Evolutionary conservation across 257 asterid genomes (phyloP).

Genomic region (Thymus mandschuricus): DNA sequence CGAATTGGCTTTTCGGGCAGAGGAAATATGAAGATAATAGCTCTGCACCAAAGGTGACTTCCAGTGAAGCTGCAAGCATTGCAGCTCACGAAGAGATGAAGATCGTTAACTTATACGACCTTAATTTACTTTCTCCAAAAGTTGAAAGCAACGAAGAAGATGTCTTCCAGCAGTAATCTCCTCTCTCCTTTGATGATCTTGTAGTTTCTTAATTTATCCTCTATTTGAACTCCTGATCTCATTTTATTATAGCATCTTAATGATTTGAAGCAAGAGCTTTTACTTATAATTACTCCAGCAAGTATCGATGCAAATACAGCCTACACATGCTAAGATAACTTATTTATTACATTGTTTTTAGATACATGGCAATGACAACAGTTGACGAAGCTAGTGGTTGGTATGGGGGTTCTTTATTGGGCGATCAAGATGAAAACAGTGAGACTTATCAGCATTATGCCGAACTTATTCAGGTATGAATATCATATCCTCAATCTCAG

Average conservation of each 20-base stretch:
- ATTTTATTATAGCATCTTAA: neutral
- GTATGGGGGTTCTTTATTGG: constrained; percentile 94
- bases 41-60: constrained; percentile 52
- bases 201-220: neutral
- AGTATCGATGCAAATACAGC: neutral
- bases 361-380: constrained; percentile 86
- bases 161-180: constrained; percentile 70
- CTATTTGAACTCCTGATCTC: neutral
- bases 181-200: constrained; percentile 17
- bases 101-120: constrained; percentile 57
- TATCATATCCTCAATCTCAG: constrained; percentile 1
- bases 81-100: constrained; percentile 52
- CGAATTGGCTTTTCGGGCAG: constrained; percentile 98
- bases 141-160: constrained; percentile 79
- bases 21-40: constrained; percentile 74
- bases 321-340: neutral
- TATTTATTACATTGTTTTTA: constrained; percentile 31
- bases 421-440: constrained; percentile 87
- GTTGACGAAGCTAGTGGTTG: constrained; percentile 87
- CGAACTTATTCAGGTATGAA: constrained; percentile 80
- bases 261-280: neutral
- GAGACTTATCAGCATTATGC: constrained; percentile 89
- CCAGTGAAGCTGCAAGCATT: constrained; percentile 51
- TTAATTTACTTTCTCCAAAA: constrained; percentile 67
- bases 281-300: neutral